phyloP scores from a whole-genome alignment of 805 yeast genomes.

The Crinitomyces ghanaensis region DNA sequence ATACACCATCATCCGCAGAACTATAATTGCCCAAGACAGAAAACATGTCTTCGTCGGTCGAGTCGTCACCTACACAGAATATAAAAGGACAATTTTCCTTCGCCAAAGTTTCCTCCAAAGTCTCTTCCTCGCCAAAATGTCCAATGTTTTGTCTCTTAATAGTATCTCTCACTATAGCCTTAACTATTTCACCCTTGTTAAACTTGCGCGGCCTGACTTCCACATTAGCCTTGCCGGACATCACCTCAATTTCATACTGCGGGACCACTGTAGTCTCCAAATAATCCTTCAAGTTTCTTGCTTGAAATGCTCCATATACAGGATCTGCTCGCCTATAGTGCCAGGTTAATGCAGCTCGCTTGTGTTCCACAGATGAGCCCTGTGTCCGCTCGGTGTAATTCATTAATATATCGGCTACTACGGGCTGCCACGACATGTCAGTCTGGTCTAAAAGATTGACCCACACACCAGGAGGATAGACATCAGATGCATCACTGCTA shows the following conservation, averaged over 20 bases:
- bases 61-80: conserved; percentile 88
- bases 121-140: too few relatives aligned
- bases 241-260: conserved; percentile 78
- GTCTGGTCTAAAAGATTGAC: conserved; percentile 65
- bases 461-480: too few relatives aligned
- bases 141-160: too few relatives aligned
- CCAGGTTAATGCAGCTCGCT: conserved; percentile 95
- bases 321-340: conserved; percentile 95
- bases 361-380: conserved; percentile 75
- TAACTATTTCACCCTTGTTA: conserved; percentile 94
- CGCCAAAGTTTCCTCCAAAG: too few relatives aligned
- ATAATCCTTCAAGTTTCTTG: conserved; percentile 57
- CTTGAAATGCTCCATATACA: conserved; percentile 80
- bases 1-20: conserved; percentile 39
- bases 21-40: conserved; percentile 41
- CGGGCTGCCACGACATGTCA: conserved; percentile 93
- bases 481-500: too few relatives aligned
- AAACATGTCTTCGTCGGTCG: conserved; percentile 98
- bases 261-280: conserved; percentile 47
- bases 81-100: conserved; percentile 67
- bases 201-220: conserved; percentile 95
- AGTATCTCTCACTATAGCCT: conserved; percentile 55
- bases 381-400: conserved; percentile 81
- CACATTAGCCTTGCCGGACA: conserved; percentile 94
- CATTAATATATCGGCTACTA: conserved; percentile 61